These are phyloP conservation scores for Paraphaeosphaeria sporulosa DNA, from an alignment of 2,329 filamentous ascomycete genomes.

Conservation along the genomic window DNA sequence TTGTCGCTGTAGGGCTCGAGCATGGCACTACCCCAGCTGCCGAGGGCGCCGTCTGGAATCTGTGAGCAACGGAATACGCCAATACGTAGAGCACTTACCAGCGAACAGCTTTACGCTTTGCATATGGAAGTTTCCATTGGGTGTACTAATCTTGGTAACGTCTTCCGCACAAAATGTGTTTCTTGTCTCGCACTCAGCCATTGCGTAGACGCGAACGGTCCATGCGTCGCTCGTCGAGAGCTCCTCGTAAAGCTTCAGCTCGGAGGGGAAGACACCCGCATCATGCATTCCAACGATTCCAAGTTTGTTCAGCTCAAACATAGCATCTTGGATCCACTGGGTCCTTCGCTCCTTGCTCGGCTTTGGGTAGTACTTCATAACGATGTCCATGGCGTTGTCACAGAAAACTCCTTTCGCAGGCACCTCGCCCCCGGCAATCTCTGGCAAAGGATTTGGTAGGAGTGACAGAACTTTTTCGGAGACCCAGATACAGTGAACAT, in stretches of 20 bases:
- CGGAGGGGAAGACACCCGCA: slow-evolving; percentile 66
- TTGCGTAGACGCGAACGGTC: slow-evolving; percentile 71
- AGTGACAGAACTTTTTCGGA: slow-evolving; percentile 69
- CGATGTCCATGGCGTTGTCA: slow-evolving; percentile 74
- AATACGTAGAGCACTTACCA: slow-evolving; percentile 52
- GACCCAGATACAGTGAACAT: slow-evolving; percentile 75
- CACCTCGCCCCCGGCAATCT: slow-evolving; percentile 70
- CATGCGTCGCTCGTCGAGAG: slow-evolving; percentile 62
- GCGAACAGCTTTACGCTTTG: slow-evolving; percentile 74
- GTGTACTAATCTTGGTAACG: slow-evolving; percentile 54
- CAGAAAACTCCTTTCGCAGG: slow-evolving; percentile 75
- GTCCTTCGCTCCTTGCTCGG: slow-evolving; percentile 62
- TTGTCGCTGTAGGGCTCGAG: slow-evolving; percentile 74
- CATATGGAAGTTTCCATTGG: slow-evolving; percentile 63
- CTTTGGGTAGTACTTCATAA: slow-evolving; percentile 65
- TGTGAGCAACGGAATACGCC: slow-evolving; percentile 19
- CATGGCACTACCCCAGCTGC: slow-evolving; percentile 75
- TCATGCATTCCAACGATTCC: slow-evolving; percentile 75
- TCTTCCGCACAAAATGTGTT: slow-evolving; percentile 69
- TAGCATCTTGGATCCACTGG: slow-evolving; percentile 65
- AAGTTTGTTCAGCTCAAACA: slow-evolving; percentile 67
- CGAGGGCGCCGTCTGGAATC: slow-evolving; percentile 69
- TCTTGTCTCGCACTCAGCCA: slow-evolving; percentile 70
- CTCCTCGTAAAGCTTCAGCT: slow-evolving; percentile 63
- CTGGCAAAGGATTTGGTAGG: slow-evolving; percentile 58